Percentiles rank a stretch among this genome's conserved stretches.
Conservation (phyloP, 768 basidiomycete genomes). For the Lactarius vividus region DNA sequence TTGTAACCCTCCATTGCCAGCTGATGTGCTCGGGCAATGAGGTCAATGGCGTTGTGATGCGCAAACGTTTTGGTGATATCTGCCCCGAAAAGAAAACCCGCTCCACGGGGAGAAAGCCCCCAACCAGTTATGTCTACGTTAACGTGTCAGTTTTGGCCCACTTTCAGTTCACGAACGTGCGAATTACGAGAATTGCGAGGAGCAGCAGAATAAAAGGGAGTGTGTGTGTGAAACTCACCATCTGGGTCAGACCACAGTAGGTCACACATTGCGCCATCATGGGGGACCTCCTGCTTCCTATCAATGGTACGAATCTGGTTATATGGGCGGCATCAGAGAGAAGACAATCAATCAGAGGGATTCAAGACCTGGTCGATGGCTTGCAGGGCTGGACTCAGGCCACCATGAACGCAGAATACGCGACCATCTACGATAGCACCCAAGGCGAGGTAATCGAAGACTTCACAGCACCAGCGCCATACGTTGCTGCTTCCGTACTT, state of each 20-base stretch:
- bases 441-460: slow-evolving; percentile 94
- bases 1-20: slow-evolving; percentile 98
- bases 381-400: slow-evolving; percentile 84
- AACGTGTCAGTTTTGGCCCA: neutral
- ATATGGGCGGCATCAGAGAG: neutral
- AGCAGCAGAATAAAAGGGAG: neutral
- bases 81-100: slow-evolving; percentile 91
- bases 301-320: slow-evolving; percentile 88
- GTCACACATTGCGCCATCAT: slow-evolving; percentile 99
- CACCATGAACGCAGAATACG: slow-evolving; percentile 97
- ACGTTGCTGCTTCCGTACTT: slow-evolving; percentile 95
- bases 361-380: slow-evolving; percentile 79
- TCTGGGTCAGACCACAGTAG: slow-evolving; percentile 99
- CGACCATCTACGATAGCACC: slow-evolving; percentile 96
- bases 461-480: slow-evolving; percentile 98
- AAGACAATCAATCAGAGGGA: slow-evolving; percentile 20
- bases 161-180: neutral
- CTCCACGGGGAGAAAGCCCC: slow-evolving; percentile 97
- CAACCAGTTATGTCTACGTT: slow-evolving; percentile 81
- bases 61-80: slow-evolving; percentile 89
- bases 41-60: slow-evolving; percentile 87
- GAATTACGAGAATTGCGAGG: neutral
- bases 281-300: slow-evolving; percentile 95
- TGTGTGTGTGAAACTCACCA: slow-evolving; percentile 47
- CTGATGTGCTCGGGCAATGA: slow-evolving; percentile 96